Percentiles rank a stretch among this genome's conserved stretches.
Conservation (phyloP, 768 basidiomycete genomes). For the Solioccasus polychromus region DNA sequence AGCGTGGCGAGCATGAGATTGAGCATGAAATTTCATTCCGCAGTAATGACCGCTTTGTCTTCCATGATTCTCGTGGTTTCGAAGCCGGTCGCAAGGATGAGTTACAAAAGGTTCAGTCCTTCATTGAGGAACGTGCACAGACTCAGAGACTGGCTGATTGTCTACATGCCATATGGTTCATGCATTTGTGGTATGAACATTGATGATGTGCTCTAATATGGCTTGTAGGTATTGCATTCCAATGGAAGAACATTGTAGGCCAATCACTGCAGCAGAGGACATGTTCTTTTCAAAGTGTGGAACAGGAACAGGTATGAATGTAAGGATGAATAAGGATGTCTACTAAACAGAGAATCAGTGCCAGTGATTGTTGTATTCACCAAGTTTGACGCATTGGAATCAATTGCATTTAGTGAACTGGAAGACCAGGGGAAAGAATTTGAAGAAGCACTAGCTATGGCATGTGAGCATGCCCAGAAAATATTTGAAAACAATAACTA, state of each 20-base stretch:
- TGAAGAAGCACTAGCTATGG: not conserved
- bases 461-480: too few relatives aligned
- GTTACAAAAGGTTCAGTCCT: too few relatives aligned
- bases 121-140: conserved; percentile 27
- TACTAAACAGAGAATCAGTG: conserved; percentile 16
- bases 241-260: conserved; percentile 23
- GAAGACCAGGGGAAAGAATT: conserved; percentile 6
- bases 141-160: conserved; percentile 18
- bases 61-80: too few relatives aligned
- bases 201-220: conserved; percentile 6
- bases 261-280: conserved; percentile 25
- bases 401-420: conserved; percentile 17
- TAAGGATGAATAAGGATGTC: not conserved
- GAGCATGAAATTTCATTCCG: too few relatives aligned
- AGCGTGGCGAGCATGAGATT: conserved; percentile 15
- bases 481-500: not conserved
- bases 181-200: not conserved
- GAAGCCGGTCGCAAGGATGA: too few relatives aligned
- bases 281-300: conserved; percentile 29
- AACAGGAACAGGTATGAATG: conserved; percentile 7
- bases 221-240: conserved; percentile 38
- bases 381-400: conserved; percentile 32
- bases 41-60: too few relatives aligned
- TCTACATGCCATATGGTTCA: conserved; percentile 39
- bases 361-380: too few relatives aligned